Conservation (phyloP, 345 rosid genomes). For the Abelmoschus esculentus region DNA sequence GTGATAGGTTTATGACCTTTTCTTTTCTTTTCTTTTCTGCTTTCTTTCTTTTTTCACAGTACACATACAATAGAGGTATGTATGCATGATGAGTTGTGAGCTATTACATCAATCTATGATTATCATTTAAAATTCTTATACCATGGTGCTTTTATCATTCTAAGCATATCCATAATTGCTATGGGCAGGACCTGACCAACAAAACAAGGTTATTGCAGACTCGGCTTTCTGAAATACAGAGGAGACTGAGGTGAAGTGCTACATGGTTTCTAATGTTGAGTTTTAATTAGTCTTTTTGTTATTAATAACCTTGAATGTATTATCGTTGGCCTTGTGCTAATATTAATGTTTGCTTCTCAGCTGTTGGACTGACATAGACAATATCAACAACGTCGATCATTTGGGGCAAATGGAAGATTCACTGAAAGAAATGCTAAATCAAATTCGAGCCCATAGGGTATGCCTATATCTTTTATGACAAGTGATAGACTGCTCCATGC, state of each 20-base stretch:
- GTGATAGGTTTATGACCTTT: constrained; percentile 13
- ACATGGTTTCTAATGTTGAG: constrained; percentile 7
- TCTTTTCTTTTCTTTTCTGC: constrained; percentile 14
- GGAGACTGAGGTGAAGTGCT: constrained; percentile 45
- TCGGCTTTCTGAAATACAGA: constrained; percentile 42
- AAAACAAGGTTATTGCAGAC: constrained; percentile 36
- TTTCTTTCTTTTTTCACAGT: constrained; percentile 33
- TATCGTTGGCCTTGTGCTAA: constrained; percentile 9
- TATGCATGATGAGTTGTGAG: background rate
- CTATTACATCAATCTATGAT: background rate
- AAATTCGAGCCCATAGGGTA: constrained; percentile 50
- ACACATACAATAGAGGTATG: constrained; percentile 65
- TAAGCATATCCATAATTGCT: constrained; percentile 11
- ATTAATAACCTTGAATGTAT: background rate
- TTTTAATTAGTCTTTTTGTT: background rate
- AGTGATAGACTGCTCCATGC: background rate
- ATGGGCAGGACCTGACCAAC: constrained; percentile 37
- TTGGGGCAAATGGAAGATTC: constrained; percentile 56
- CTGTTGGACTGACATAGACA: constrained; percentile 53
- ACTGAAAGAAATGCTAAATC: constrained; percentile 50
- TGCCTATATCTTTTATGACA: constrained; percentile 8
- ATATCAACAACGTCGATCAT: constrained; percentile 49
- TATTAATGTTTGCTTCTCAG: constrained; percentile 30
- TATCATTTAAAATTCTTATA: constrained; percentile 3
- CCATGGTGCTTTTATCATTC: background rate